Evolutionary conservation across 192 early-diverging fungal species (phyloP).

Genomic region (Entomortierella chlamydospora): DNA sequence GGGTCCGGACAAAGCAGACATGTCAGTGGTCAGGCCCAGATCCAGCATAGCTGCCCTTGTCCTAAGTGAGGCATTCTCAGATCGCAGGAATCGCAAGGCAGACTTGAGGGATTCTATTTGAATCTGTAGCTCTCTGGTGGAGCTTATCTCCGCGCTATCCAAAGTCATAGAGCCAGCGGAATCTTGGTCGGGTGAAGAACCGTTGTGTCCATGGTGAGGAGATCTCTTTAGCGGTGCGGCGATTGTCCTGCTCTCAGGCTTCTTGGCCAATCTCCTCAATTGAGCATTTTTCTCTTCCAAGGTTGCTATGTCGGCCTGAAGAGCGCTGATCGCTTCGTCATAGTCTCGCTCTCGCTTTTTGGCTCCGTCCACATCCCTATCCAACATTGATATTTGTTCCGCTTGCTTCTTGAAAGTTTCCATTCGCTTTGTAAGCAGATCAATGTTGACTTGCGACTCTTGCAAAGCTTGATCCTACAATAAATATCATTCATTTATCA

Average conservation of each 20-base stretch:
- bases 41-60: slow-evolving; percentile 61
- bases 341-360: slow-evolving; percentile 74
- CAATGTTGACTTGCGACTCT: slow-evolving; percentile 79
- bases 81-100: slow-evolving; percentile 79
- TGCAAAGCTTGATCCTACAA: slow-evolving; percentile 80
- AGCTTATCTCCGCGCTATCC: slow-evolving; percentile 24
- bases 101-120: slow-evolving; percentile 79
- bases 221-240: slow-evolving; percentile 6
- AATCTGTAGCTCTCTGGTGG: slow-evolving; percentile 34
- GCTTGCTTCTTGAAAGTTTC: slow-evolving; percentile 76
- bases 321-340: slow-evolving; percentile 75
- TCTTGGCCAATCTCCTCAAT: slow-evolving; percentile 55
- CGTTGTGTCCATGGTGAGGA: background rate
- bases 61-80: slow-evolving; percentile 87
- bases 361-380: slow-evolving; percentile 67
- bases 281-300: slow-evolving; percentile 76
- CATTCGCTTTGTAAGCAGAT: slow-evolving; percentile 84
- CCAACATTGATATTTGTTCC: slow-evolving; percentile 70
- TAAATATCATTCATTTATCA: no score
- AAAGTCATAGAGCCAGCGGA: slow-evolving; percentile 7
- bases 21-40: slow-evolving; percentile 41
- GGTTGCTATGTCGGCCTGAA: slow-evolving; percentile 76
- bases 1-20: slow-evolving; percentile 47
- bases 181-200: slow-evolving; percentile 40
- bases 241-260: slow-evolving; percentile 43